phyloP scores from a whole-genome alignment of 129 eudicot genomes.

The Kitagawia praeruptora region DNA sequence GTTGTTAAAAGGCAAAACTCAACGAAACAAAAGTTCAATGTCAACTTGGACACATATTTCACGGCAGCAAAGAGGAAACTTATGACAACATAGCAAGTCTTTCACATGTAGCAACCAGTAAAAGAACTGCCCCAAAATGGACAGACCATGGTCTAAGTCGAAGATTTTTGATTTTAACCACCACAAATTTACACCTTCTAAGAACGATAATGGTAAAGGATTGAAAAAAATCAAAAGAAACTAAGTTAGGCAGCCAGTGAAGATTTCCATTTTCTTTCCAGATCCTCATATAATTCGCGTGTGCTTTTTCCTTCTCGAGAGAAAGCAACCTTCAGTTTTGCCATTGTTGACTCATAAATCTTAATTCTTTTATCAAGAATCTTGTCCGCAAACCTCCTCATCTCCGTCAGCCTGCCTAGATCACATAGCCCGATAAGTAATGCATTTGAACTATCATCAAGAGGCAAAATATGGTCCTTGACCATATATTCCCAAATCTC shows the following conservation, averaged over 20 bases:
- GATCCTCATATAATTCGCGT: conserved; percentile 41
- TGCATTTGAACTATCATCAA: conserved; percentile 68
- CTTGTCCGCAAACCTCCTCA: conserved; percentile 49
- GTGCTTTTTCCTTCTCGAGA: conserved; percentile 41
- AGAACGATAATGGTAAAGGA: background rate
- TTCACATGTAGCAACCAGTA: background rate
- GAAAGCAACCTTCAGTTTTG: conserved; percentile 42
- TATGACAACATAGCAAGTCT: background rate
- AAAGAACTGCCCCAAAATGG: conserved; percentile 9
- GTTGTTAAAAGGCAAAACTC: background rate
- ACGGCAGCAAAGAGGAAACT: background rate
- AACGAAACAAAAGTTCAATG: background rate
- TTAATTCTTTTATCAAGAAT: conserved; percentile 44
- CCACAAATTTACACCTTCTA: background rate
- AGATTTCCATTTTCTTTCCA: conserved; percentile 67
- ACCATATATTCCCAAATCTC: conserved; percentile 75
- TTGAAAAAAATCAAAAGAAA: background rate
- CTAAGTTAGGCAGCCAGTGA: conserved; percentile 8
- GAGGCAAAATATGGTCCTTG: conserved; percentile 37
- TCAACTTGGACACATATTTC: background rate
- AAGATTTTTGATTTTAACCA: background rate
- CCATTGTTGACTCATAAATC: conserved; percentile 67
- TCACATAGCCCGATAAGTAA: conserved; percentile 63
- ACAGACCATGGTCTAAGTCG: background rate
- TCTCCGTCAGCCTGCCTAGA: conserved; percentile 55